Evolutionary conservation across 129 eudicot genomes (phyloP), one percentile per base, ranked within the genome.

Genomic region (Silybum marianum): DNA sequence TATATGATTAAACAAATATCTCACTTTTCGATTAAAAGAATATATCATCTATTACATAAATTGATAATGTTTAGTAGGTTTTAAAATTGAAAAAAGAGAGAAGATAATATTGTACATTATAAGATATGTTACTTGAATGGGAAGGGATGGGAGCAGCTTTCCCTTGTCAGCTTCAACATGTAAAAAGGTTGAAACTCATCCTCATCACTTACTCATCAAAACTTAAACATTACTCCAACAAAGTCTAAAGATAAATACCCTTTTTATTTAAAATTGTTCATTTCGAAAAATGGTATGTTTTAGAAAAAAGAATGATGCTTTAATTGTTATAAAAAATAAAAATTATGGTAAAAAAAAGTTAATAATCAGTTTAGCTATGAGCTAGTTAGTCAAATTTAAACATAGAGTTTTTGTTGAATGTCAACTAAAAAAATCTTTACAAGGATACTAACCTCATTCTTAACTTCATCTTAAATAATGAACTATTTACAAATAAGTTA

Each of bases 71-170:
- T 48, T 2, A 4, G 16, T 4, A 0, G 19, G 8, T 51, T 51
- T 16, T 51, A 51, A 40, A 69, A 19, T 19, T 16, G 8, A 51
- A 54, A 21, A 34, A 0, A 25, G n/a, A 10, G 2, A 12, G 46
- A n/a, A 12, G 12, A 44, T 11, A 44, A 44, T 39, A 14, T 19
- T 40, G 6, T 9, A 25, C 18, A 40, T 68, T 40, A 66, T 16
- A 32, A 78, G 6, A 42, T 6, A 74, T 24, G 19, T 82, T 36
- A 73, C 85, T 82, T 82, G n/a, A 60, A 76, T 14, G 76, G 23
- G 81, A 82, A 82, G 85, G 24, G 21, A 75, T 69, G 72, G 62
- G 72, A 76, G 46, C 78, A 19, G 79, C 68, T 60, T 73, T 63
- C 21, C 67, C 74, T 74, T 74, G 68, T 66, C 18, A 26, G 28